phyloP scores from a whole-genome alignment of 208 protist species.

The Acanthamoeba sp. region DNA sequence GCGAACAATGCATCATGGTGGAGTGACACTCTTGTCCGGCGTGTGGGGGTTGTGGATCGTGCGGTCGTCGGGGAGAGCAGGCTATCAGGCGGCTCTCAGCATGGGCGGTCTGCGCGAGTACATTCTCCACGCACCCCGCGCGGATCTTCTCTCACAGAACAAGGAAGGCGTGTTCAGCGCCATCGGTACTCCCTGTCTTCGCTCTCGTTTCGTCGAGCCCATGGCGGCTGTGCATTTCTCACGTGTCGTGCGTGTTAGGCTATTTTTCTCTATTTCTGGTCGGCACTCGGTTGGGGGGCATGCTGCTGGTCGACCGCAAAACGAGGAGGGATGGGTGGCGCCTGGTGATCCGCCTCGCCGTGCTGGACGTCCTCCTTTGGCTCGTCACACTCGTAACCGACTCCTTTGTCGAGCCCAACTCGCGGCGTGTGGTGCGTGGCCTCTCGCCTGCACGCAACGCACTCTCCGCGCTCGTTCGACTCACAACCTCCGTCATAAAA shows the following conservation, averaged over 20 bases:
- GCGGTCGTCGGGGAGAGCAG: not conserved
- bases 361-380: conserved; percentile 32
- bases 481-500: too few species aligned
- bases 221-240: not conserved
- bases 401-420: conserved; percentile 43
- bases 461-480: too few species aligned
- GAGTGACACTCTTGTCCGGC: conserved; percentile 37
- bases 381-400: not conserved
- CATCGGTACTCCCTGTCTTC: not conserved
- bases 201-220: not conserved
- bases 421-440: conserved; percentile 80
- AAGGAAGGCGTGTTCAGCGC: conserved; percentile 82
- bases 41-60: too few species aligned
- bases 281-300: not conserved
- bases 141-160: conserved; percentile 77
- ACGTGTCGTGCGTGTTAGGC: not conserved
- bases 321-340: not conserved
- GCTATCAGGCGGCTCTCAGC: conserved; percentile 46
- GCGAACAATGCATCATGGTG: too few species aligned
- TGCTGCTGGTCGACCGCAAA: not conserved
- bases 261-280: conserved; percentile 74
- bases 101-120: conserved; percentile 14
- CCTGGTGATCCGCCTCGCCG: not conserved
- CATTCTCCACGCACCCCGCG: conserved; percentile 75
- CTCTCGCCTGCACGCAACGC: too few species aligned